These are phyloP conservation scores for Eucalyptus virginea DNA, from an alignment of 345 rosid species.

Conservation along the genomic window DNA sequence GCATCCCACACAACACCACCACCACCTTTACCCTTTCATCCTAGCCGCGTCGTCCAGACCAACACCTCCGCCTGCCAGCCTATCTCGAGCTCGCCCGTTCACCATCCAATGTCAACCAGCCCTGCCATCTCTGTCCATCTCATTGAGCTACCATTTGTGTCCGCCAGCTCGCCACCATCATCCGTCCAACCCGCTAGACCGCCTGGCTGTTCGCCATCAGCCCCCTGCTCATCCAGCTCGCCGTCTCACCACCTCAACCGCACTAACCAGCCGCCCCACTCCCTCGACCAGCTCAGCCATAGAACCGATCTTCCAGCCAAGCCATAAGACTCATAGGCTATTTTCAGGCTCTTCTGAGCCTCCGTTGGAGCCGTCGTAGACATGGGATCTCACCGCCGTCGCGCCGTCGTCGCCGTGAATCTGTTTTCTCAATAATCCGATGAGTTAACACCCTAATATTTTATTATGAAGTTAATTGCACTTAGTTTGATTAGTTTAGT, in stretches of 20 bases:
- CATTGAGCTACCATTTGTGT: accelerated
- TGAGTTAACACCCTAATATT: too few relatives aligned
- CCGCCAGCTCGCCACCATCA: accelerated
- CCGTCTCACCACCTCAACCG: too few relatives aligned
- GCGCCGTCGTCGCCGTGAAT: accelerated
- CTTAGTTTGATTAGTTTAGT: too few relatives aligned
- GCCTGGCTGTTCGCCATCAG: accelerated
- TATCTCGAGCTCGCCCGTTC: too few relatives aligned
- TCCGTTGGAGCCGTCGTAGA: accelerated
- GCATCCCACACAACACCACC: too few relatives aligned
- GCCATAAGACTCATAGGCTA: too few relatives aligned
- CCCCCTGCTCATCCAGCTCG: too few relatives aligned
- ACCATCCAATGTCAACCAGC: accelerated
- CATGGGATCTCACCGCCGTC: accelerated
- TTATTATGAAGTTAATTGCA: too few relatives aligned
- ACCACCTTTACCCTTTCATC: too few relatives aligned
- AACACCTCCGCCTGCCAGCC: accelerated
- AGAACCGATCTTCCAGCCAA: too few relatives aligned
- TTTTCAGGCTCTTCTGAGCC: accelerated
- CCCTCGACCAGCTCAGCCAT: too few relatives aligned
- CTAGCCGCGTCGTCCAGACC: too few relatives aligned
- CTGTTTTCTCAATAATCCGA: accelerated
- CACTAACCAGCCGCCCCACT: accelerated
- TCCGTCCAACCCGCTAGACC: accelerated
- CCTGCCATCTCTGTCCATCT: accelerated